phyloP scores from a whole-genome alignment of 139 green algal species.

The Coelastrella sp. region DNA sequence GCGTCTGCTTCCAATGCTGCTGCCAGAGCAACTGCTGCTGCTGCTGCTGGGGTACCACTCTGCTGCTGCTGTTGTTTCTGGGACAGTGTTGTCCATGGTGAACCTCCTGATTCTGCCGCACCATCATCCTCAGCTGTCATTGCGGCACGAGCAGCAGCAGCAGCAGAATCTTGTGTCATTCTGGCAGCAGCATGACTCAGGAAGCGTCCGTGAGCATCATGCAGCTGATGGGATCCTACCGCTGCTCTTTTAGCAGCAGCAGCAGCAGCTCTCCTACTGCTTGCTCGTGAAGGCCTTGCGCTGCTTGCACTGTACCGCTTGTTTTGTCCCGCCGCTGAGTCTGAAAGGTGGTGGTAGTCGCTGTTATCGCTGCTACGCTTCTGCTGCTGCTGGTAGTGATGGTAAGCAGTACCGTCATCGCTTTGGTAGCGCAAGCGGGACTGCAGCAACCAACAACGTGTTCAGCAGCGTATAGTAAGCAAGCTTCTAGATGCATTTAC shows the following conservation, averaged over 20 bases:
- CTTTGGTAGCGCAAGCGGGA: constrained; percentile 29
- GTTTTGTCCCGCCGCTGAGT: background rate
- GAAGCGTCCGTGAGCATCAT: constrained; percentile 35
- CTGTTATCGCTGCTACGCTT: background rate
- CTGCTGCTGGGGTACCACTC: background rate
- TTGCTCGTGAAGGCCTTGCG: too few relatives aligned
- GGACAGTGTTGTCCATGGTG: background rate
- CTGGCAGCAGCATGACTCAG: constrained; percentile 14
- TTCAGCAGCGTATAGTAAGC: too few relatives aligned
- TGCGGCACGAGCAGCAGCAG: background rate
- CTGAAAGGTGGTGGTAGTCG: constrained; percentile 38
- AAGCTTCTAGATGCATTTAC: too few relatives aligned
- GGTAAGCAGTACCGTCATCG: background rate
- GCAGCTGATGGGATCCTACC: constrained; percentile 41
- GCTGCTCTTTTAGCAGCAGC: constrained; percentile 1
- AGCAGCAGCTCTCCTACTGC: too few relatives aligned
- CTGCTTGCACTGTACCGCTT: background rate
- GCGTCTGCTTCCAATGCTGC: background rate
- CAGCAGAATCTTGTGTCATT: background rate
- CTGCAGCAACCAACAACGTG: constrained; percentile 26
- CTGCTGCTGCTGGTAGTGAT: background rate
- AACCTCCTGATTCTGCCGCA: background rate
- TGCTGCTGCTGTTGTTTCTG: too few relatives aligned
- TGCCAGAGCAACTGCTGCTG: background rate
- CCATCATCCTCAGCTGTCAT: background rate